Base-by-base conservation (phyloP, 768 basidiomycete genomes). In the Tremella yokohamensis region DNA sequence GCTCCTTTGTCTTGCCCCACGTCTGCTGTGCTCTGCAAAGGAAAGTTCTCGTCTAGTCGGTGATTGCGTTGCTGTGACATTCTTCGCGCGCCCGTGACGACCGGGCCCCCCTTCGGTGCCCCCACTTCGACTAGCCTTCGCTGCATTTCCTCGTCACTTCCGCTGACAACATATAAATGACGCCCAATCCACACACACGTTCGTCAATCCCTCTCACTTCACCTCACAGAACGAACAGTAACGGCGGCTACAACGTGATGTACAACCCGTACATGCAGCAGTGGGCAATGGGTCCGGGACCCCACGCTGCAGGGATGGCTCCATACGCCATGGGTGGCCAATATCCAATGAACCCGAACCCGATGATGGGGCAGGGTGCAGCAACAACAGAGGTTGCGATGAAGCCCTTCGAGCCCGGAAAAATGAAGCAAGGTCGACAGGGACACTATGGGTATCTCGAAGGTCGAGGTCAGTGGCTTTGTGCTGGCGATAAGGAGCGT, bases 371-470 rank as follows among this genome's bases (percentile, higher is more conserved):
- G 2, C 37, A 24, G 12, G 51, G 51, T 6, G 40, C 52, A 49
- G 49, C 26, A 15, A 3, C 37, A 4, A 3, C 37, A 9, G 60
- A 52, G 12, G 57, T 24, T 22, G 55, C 26, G 6, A 22, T 65
- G 50, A 58, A 65, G 52, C 42, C 65, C 9, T 73, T 60, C 52
- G 72, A 73, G 24, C 56, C 69, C 22, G 54, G 57, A 15, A 62
- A 67, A 57, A 58, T 65, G 57, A 73, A 73, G 57, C 54, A 57
- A 29, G 69, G 72, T 22, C 34, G 72, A 12, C 52, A 69, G 58
- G 72, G 72, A 9, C 69, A 73, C 47, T 73, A 73, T 48, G 72
- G 72, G 3, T 73, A 70, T 56, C 66, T 70, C 40, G 69, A 73
- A 56, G 72, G 72, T 24, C 44, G 72, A 60, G 72, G 72, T 70